phyloP scores from a whole-genome alignment of 108 stramenopile species.

The Nitzschia palea region DNA sequence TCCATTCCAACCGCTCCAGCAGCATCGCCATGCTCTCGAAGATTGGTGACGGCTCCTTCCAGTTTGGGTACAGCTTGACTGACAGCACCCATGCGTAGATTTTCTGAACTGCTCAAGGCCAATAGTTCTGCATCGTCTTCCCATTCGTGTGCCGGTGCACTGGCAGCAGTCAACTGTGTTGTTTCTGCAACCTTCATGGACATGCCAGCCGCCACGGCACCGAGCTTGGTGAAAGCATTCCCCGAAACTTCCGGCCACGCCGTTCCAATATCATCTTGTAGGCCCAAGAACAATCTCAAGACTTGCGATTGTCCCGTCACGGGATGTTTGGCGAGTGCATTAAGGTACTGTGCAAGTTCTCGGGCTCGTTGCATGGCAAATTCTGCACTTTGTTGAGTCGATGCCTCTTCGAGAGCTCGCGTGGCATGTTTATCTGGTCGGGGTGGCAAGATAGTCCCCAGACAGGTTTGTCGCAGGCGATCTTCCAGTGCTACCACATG shows the following conservation, averaged over 20 bases:
- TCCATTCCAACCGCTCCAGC: conserved; percentile 76
- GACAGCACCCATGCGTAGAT: conserved; percentile 71
- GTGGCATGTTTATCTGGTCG: conserved; percentile 84
- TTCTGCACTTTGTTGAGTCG: conserved; percentile 72
- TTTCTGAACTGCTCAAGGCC: conserved; percentile 64
- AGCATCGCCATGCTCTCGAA: conserved; percentile 66
- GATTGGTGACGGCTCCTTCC: conserved; percentile 64
- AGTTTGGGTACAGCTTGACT: conserved; percentile 83
- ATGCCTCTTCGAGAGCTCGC: conserved; percentile 86
- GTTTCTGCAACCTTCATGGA: conserved; percentile 41
- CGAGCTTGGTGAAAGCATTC: conserved; percentile 74
- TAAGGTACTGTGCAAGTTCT: conserved; percentile 71
- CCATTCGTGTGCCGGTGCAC: conserved; percentile 35
- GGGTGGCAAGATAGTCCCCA: conserved; percentile 81
- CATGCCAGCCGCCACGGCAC: conserved; percentile 46
- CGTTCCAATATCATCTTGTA: conserved; percentile 89
- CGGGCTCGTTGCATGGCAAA: conserved; percentile 71
- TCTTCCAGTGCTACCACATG: conserved; percentile 85
- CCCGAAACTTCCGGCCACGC: conserved; percentile 87
- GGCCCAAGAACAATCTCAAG: conserved; percentile 67
- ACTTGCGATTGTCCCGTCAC: conserved; percentile 49
- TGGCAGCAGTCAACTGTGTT: conserved; percentile 18
- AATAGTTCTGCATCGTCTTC: conserved; percentile 85
- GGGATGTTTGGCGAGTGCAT: conserved; percentile 66
- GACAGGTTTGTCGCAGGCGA: conserved; percentile 65